Percentiles rank a stretch among this genome's conserved stretches.
Evolutionary conservation across 2,329 filamentous ascomycete genomes (phyloP).

Genomic region (Didymella segeticola): DNA sequence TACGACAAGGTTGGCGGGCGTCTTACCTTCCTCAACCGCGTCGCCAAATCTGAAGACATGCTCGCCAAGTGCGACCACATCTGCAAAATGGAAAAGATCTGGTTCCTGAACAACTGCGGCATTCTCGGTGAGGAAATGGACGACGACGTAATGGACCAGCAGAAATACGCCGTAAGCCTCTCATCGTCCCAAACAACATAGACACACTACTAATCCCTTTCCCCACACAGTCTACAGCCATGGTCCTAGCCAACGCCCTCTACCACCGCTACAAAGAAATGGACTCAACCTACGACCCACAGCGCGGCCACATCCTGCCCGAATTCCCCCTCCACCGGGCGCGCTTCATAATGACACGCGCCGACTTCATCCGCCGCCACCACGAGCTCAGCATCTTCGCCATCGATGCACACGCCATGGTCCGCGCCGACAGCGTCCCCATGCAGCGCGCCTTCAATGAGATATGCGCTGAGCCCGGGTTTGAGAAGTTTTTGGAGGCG

Average conservation of each 20-base stretch:
- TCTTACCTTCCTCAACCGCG: constrained; percentile 84
- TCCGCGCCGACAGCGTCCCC: constrained; percentile 90
- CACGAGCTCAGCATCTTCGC: constrained; percentile 96
- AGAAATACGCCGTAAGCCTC: constrained; percentile 82
- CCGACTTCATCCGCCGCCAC: constrained; percentile 91
- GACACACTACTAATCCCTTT: constrained; percentile 2
- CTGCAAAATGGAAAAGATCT: constrained; percentile 73
- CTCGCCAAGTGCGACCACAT: constrained; percentile 76
- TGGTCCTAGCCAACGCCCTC: constrained; percentile 89
- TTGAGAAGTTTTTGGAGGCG: constrained; percentile 80
- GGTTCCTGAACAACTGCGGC: constrained; percentile 80
- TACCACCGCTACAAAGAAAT: constrained; percentile 80
- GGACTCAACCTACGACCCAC: constrained; percentile 67
- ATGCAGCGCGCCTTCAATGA: constrained; percentile 93
- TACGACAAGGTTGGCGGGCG: constrained; percentile 89
- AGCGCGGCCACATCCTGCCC: constrained; percentile 77
- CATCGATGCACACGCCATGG: constrained; percentile 84
- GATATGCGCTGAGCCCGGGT: constrained; percentile 78
- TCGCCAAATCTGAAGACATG: constrained; percentile 88
- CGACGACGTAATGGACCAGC: constrained; percentile 97
- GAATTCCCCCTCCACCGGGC: constrained; percentile 61
- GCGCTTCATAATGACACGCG: constrained; percentile 86
- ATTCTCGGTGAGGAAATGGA: constrained; percentile 81
- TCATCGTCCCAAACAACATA: background rate
- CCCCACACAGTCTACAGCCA: constrained; percentile 78